These are phyloP conservation scores for Colletotrichum sp. DNA, from an alignment of 2,329 filamentous ascomycete genomes.

Conservation along the genomic window DNA sequence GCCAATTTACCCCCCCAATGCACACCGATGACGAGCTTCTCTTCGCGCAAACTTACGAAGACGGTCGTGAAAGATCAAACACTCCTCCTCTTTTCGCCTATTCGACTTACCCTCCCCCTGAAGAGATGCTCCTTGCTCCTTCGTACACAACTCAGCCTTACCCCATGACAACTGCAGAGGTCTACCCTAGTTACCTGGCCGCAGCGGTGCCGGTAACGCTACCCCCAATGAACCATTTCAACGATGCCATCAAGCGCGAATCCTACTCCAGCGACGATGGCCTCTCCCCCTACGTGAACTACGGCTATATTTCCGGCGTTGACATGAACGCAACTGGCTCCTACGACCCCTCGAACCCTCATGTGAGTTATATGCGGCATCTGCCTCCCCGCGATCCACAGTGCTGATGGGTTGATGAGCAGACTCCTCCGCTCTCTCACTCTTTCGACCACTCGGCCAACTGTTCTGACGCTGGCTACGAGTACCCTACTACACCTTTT, in stretches of 20 bases:
- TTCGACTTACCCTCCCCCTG: constrained; percentile 70
- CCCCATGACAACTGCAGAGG: constrained; percentile 54
- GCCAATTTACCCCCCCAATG: constrained; percentile 68
- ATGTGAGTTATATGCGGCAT: constrained; percentile 69
- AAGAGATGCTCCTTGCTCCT: constrained; percentile 66
- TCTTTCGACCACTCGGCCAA: constrained; percentile 72
- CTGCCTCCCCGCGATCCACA: constrained; percentile 45
- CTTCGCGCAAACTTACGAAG: constrained; percentile 61
- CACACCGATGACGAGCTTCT: constrained; percentile 68
- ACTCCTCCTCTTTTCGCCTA: constrained; percentile 75
- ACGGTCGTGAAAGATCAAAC: constrained; percentile 72
- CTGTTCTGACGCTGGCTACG: constrained; percentile 66
- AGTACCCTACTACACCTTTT: constrained; percentile 73
- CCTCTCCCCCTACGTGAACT: constrained; percentile 71
- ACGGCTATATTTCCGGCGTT: constrained; percentile 68
- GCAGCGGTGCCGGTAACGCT: constrained; percentile 63
- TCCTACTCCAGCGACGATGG: constrained; percentile 60
- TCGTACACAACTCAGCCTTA: constrained; percentile 62
- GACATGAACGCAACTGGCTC: constrained; percentile 65
- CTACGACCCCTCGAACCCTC: constrained; percentile 73
- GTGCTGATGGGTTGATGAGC: constrained; percentile 54
- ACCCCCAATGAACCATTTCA: constrained; percentile 69
- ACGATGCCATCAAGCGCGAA: constrained; percentile 72
- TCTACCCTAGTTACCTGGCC: constrained; percentile 63
- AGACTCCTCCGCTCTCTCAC: constrained; percentile 81